Evolutionary conservation across 805 yeast genomes (phyloP), one percentile per base, ranked within the genome.

Genomic region (Yamadazyma insecticola): DNA sequence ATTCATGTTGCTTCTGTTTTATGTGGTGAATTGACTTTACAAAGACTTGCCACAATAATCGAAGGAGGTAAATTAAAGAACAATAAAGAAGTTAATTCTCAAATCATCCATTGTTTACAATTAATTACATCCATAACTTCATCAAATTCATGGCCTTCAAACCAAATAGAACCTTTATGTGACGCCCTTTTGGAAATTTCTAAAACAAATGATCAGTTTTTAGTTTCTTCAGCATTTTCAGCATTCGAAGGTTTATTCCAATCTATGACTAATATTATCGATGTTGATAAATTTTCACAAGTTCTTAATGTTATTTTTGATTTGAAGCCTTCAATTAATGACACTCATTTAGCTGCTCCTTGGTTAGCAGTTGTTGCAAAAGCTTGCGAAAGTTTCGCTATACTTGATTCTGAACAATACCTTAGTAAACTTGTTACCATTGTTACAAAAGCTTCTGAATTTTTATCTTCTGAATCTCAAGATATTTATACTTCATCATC

Each of bases 301-400:
- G 78, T 87, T 8, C 61, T 87, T 37, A 76, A 81, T 44, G 73
- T 84, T 26, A 76, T 92, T 26, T 74, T 85, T 45, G 83, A 82
- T 39, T 67, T 89, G 50, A 80, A 78, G 44, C 98, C 98, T 4
- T 70, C 95, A 1, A 53, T 74, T 14, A 82, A 80, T 45, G 97
- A 92, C 51, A 69, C 81, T 18, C 89, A 87, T 53, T 70, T 92
- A 43, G 87, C 90, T 2, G 96, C 95, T 10, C 75, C 96, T 9
- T 92, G 98, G 98, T 71, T 88, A 24, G 96, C 97, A 1, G 95
- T 89, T 13, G 74, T 90, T 26, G 92, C 96, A 6, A 88, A 87
- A 48, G 95, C 90, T 28, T 62, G 62, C 38, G 67, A 60, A 46
- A 48, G 60, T 29, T 65, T 52, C 44, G 50, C 65, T 16, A 30